Evolutionary conservation across 352 stramenopile genomes (phyloP).

Genomic region (Globisporangium paroecandrum): DNA sequence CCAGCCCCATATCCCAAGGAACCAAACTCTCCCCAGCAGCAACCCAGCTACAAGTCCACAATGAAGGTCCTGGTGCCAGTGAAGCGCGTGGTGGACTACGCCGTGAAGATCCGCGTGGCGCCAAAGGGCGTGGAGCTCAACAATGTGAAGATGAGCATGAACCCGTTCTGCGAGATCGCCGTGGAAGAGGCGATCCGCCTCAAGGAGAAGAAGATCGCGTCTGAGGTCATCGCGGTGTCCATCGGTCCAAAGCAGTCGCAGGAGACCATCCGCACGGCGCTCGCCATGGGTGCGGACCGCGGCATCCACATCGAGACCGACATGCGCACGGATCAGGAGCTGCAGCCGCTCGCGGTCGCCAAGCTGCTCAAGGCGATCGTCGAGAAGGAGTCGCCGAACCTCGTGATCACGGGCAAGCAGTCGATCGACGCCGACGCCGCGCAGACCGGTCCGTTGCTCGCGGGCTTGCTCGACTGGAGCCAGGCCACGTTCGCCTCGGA

Average conservation of each 20-base stretch:
- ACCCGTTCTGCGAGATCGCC: conserved; percentile 99
- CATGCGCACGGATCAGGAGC: conserved; percentile 95
- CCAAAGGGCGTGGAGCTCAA: conserved; percentile 94
- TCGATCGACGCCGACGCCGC: conserved; percentile 85
- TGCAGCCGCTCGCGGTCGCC: conserved; percentile 97
- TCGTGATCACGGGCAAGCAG: conserved; percentile 98
- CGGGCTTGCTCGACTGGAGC: conserved; percentile 95
- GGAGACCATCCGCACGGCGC: conserved; percentile 94
- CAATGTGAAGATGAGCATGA: conserved; percentile 99
- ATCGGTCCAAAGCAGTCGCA: conserved; percentile 97
- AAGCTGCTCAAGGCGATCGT: conserved; percentile 96
- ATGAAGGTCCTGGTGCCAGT: conserved; percentile 95
- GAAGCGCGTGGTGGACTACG: conserved; percentile 98
- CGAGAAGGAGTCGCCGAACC: conserved; percentile 89
- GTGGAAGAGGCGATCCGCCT: conserved; percentile 98
- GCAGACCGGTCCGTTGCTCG: conserved; percentile 93
- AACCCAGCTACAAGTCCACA: neutral
- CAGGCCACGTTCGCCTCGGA: conserved; percentile 98
- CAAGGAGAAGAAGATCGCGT: conserved; percentile 97
- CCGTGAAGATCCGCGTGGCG: conserved; percentile 96
- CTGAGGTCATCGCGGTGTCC: conserved; percentile 95
- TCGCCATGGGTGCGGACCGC: conserved; percentile 93
- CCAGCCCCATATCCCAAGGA: neutral
- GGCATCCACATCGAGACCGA: conserved; percentile 98
- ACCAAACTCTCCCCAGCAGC: neutral